These are phyloP conservation scores for Rubia yunnanensis DNA, from an alignment of 257 asterid species.

Conservation along the genomic window DNA sequence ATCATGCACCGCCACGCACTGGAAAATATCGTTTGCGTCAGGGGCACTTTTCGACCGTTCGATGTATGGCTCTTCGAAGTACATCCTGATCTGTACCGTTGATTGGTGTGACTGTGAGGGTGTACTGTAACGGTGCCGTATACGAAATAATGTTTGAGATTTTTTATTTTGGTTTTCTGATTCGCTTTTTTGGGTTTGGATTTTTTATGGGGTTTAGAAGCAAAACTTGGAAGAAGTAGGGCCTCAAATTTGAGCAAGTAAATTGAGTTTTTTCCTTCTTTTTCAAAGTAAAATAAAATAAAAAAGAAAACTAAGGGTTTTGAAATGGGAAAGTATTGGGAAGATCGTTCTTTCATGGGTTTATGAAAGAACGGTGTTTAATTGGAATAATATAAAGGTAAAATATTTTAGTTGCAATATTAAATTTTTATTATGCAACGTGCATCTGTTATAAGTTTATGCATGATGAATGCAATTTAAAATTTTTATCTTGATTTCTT, in stretches of 20 bases:
- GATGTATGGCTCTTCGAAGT: not conserved
- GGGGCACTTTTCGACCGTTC: not conserved
- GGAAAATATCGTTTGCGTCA: not conserved
- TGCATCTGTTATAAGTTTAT: no score
- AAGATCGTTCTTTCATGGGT: no score
- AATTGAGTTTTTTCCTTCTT: not conserved
- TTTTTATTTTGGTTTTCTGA: not conserved
- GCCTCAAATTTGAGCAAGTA: conserved; percentile 5
- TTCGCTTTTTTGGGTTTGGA: not conserved
- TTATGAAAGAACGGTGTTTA: no score
- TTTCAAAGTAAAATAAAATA: not conserved
- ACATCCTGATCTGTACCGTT: not conserved
- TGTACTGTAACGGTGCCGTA: not conserved
- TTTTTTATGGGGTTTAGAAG: not conserved
- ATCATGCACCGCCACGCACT: conserved; percentile 11
- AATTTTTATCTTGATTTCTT: no score
- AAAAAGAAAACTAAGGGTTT: not conserved
- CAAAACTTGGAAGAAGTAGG: conserved; percentile 14
- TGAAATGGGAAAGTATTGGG: not conserved
- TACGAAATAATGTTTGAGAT: not conserved
- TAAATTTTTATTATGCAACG: no score
- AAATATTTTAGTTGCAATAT: no score
- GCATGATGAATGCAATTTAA: no score
- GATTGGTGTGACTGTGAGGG: not conserved
- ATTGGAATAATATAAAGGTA: no score